Conservation (phyloP, 2,329 filamentous ascomycete genomes). For the Monilinia polystroma region DNA sequence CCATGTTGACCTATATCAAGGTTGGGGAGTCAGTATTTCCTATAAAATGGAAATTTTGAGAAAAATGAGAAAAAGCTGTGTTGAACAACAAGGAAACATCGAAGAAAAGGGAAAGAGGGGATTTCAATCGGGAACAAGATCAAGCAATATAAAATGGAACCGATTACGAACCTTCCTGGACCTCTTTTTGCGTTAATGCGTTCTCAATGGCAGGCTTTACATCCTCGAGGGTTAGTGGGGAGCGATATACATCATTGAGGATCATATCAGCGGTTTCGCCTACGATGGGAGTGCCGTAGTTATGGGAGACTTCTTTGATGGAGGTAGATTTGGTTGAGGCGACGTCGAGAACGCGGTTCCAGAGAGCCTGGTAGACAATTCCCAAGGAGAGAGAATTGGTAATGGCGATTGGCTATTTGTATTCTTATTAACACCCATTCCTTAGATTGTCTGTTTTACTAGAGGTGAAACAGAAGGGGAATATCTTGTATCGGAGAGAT, state of each 20-base stretch:
- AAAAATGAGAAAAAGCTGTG: no score
- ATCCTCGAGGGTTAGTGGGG: slow-evolving; percentile 54
- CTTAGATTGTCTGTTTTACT: no score
- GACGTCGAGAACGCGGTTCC: slow-evolving; percentile 33
- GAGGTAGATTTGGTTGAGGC: slow-evolving; percentile 24
- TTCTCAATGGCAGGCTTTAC: slow-evolving; percentile 54
- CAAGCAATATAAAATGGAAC: no score
- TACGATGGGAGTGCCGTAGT: slow-evolving; percentile 51
- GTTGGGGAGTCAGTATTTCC: no score
- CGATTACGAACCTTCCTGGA: slow-evolving; percentile 51
- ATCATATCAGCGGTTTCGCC: slow-evolving; percentile 64
- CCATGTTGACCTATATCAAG: slow-evolving; percentile 48
- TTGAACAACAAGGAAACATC: no score
- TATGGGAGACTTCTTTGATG: slow-evolving; percentile 34
- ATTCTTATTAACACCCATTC: not conserved
- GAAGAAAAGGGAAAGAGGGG: no score
- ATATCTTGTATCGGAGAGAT: not conserved
- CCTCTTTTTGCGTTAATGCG: slow-evolving; percentile 48
- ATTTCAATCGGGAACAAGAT: no score
- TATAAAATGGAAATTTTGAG: no score
- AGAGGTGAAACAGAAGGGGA: no score
- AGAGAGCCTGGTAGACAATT: slow-evolving; percentile 39
- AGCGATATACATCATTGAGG: slow-evolving; percentile 56
- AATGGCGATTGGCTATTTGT: slow-evolving; percentile 38
- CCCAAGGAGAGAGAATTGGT: slow-evolving; percentile 44